phyloP scores from a whole-genome alignment of 345 rosid species.

The Acer saccharum region DNA sequence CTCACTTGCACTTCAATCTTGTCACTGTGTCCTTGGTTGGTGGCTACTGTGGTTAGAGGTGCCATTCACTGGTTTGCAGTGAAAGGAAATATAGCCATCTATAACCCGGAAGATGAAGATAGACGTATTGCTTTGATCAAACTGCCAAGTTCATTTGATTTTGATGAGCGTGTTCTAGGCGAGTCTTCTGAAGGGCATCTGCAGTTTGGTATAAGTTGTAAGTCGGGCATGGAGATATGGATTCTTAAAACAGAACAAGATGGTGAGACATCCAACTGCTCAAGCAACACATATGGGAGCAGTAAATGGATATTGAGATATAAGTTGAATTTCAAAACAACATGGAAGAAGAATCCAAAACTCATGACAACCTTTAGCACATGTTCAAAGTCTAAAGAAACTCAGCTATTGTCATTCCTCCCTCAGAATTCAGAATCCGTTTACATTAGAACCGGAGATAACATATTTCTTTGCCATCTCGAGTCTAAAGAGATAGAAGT shows the following conservation, averaged over 20 bases:
- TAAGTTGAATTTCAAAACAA: constrained; percentile 46
- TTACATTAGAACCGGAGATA: constrained; percentile 48
- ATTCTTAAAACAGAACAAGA: constrained; percentile 39
- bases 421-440: constrained; percentile 42
- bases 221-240: constrained; percentile 55
- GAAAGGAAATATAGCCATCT: constrained; percentile 48
- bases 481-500: constrained; percentile 30
- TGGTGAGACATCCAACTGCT: constrained; percentile 11
- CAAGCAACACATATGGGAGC: constrained; percentile 3
- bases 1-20: constrained; percentile 45
- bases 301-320: constrained; percentile 42
- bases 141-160: constrained; percentile 50
- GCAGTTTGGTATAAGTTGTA: constrained; percentile 61
- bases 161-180: constrained; percentile 55
- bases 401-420: constrained; percentile 48
- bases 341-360: constrained; percentile 54
- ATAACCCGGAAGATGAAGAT: constrained; percentile 44
- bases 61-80: constrained; percentile 57
- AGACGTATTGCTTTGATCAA: constrained; percentile 38
- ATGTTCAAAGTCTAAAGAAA: constrained; percentile 42
- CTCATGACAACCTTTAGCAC: constrained; percentile 25
- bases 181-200: constrained; percentile 57
- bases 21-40: constrained; percentile 54
- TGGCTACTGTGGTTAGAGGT: constrained; percentile 48
- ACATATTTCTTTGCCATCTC: constrained; percentile 35